Evolutionary conservation across 176 grass and related monocot genomes (phyloP).

Genomic region (Carex myosuroides): DNA sequence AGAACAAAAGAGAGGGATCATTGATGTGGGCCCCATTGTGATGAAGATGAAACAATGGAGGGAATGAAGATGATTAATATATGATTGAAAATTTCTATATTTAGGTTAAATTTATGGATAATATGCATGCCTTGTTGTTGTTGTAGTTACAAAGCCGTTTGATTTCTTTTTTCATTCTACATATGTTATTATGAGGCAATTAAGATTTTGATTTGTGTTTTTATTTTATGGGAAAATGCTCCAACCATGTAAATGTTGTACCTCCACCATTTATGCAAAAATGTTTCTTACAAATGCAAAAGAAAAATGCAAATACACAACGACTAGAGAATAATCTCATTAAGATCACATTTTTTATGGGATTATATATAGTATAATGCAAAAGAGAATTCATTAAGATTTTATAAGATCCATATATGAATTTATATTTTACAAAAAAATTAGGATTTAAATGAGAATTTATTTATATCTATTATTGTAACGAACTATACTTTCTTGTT

Average conservation of each 20-base stretch:
- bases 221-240: constrained; percentile 19
- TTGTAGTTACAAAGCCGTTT: background rate
- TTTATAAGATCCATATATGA: no score
- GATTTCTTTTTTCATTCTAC: background rate
- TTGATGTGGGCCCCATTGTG: constrained; percentile 16
- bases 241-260: background rate
- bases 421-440: no score
- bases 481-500: no score
- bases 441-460: no score
- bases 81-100: constrained; percentile 4
- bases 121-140: background rate
- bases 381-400: no score
- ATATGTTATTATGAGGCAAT: background rate
- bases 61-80: background rate
- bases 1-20: background rate
- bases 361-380: no score
- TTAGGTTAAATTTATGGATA: constrained; percentile 1
- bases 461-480: no score
- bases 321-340: no score
- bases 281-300: background rate
- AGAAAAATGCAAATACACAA: background rate
- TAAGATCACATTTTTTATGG: no score
- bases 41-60: background rate
- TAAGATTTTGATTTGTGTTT: background rate
- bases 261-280: no score